Base-by-base conservation (phyloP, 768 basidiomycete genomes). In the Butyriboletus loyo region DNA sequence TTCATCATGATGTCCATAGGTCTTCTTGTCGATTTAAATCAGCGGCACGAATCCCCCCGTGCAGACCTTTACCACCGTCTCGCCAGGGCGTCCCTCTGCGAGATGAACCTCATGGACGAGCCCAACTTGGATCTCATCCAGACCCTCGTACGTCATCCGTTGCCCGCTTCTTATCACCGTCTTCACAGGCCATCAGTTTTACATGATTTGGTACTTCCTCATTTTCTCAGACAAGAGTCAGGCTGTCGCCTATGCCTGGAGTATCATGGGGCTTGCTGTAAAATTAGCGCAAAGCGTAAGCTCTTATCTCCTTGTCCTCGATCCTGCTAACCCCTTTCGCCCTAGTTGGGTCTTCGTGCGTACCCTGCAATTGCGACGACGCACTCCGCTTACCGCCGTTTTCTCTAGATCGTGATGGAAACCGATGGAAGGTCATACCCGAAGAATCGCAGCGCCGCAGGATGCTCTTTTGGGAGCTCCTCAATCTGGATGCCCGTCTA, bases 1-100 rank as follows among this genome's bases (percentile, higher is more conserved):
- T 74, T 86, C 56, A 86, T 88, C 77, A 78, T 87, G 61, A 78
- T 89, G 53, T 83, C 87, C 25, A 84, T 88, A 43, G 87, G 86
- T 22, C 81, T 81, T 17, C 74, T 85, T 15, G 85, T 87, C 35
- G 86, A 87, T 69, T 75, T 86, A 10, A 77, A 73, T 47, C 72
- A 76, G 25, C 79, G 78, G 21, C 71, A 79, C 50, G 82, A 82
- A 35, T 76, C 79, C 6, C 68, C 83, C 14, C 72, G 80, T 38
- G 84, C 83, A 27, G 84, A 86, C 60, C 74, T 82, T 0, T 86
- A 83, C 55, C 83, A 85, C 66, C 83, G 82, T 61, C 75, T 86
- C 21, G 84, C 84, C 7, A 72, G 84, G 36, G 84, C 84, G 5
- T 77, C 83, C 28, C 79, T 85, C 31, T 87, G 86, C 63, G 86